Evolutionary conservation across 345 rosid genomes (phyloP).

Genomic region (Populus deltoides): DNA sequence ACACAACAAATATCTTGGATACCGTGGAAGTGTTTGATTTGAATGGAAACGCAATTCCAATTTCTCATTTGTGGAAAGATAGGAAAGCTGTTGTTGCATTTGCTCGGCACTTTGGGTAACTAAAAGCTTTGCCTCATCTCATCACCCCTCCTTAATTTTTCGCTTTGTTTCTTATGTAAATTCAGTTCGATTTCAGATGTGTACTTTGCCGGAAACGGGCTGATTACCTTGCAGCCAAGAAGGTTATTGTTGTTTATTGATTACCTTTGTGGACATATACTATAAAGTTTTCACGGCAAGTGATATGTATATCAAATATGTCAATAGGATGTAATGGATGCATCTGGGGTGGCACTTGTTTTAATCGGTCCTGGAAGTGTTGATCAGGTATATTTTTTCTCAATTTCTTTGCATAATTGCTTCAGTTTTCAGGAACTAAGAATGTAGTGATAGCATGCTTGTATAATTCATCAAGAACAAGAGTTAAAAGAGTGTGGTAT

Average conservation of each 20-base stretch:
- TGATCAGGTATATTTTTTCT: conserved; percentile 57
- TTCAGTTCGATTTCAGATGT: conserved; percentile 50
- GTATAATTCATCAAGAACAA: neutral
- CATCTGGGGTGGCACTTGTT: conserved; percentile 71
- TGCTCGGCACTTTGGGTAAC: conserved; percentile 92
- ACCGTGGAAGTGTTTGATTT: conserved; percentile 60
- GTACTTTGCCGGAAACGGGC: conserved; percentile 87
- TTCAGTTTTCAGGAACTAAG: neutral
- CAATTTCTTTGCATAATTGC: neutral
- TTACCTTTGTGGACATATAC: neutral
- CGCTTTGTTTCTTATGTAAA: neutral
- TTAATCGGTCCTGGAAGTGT: conserved; percentile 83
- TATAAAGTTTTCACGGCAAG: too few relatives aligned
- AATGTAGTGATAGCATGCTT: neutral
- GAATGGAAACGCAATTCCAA: conserved; percentile 56
- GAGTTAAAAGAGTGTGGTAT: neutral
- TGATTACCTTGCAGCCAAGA: conserved; percentile 74
- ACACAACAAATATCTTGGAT: conserved; percentile 41
- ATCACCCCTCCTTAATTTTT: neutral
- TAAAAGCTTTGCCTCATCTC: neutral
- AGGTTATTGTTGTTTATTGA: conserved; percentile 40
- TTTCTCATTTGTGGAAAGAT: conserved; percentile 84
- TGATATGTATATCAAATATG: neutral
- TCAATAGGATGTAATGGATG: conserved; percentile 73
- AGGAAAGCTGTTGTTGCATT: conserved; percentile 80